Percentiles rank a stretch among this genome's conserved stretches.
phyloP scores from a whole-genome alignment of 2,329 filamentous ascomycete species.

The Penicillium sp. region DNA sequence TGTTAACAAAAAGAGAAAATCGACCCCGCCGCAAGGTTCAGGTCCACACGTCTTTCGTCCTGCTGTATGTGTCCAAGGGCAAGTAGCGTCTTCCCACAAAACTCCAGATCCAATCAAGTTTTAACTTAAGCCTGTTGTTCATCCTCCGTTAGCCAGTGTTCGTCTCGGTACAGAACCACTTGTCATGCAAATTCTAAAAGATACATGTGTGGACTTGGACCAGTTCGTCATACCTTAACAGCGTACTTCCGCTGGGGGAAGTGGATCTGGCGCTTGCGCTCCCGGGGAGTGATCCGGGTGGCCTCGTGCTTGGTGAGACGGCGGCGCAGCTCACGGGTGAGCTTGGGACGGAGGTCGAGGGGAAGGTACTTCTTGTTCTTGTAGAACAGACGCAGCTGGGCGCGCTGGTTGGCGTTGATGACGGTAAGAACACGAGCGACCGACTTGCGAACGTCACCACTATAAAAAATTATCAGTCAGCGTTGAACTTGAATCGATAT shows the following conservation, averaged over 20 bases:
- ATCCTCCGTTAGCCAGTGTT: conserved; percentile 5
- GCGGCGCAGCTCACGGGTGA: conserved; percentile 96
- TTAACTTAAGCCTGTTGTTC: conserved; percentile 29
- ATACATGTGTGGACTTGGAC: too few relatives aligned
- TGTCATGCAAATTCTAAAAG: not conserved
- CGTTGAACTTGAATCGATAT: conserved; percentile 10
- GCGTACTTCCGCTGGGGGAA: conserved; percentile 99
- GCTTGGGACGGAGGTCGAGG: conserved; percentile 96
- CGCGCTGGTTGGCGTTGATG: conserved; percentile 99
- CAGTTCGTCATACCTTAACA: conserved; percentile 71
- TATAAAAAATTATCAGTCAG: conserved; percentile 42
- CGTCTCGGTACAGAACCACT: too few relatives aligned
- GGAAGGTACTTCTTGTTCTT: conserved; percentile 99
- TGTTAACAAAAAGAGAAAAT: conserved; percentile 30
- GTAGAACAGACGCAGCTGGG: conserved; percentile 98
- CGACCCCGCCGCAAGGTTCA: conserved; percentile 28
- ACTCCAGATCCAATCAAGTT: conserved; percentile 32
- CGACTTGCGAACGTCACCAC: conserved; percentile 98
- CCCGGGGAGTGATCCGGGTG: conserved; percentile 78
- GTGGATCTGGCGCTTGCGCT: conserved; percentile 91
- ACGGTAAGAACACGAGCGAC: conserved; percentile 98
- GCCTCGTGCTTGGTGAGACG: conserved; percentile 88
- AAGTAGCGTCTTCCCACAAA: conserved; percentile 32
- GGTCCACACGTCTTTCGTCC: conserved; percentile 28
- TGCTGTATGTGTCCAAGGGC: conserved; percentile 25